A percentile compares a stretch with the other conserved stretches of the same genome.
phyloP scores from a whole-genome alignment of 2,329 filamentous ascomycete genomes.

The Metarhizium album region DNA sequence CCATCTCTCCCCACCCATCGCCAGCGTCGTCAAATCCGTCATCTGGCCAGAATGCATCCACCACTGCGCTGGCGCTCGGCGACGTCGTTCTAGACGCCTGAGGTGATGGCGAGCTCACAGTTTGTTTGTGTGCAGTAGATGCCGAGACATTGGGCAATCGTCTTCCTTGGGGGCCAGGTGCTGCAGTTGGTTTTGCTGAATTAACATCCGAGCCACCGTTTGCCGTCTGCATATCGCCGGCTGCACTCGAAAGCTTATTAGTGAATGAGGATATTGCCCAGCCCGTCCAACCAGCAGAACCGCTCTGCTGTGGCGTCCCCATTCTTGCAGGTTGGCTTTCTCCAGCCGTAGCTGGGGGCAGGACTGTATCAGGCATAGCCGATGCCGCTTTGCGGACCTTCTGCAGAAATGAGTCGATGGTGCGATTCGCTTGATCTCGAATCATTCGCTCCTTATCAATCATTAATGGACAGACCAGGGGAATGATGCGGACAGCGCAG shows the following conservation, averaged over 20 bases:
- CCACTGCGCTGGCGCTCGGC: constrained; percentile 30
- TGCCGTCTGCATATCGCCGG: constrained; percentile 68
- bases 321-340: constrained; percentile 56
- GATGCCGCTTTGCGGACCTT: constrained; percentile 70
- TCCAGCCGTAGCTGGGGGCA: constrained; percentile 53
- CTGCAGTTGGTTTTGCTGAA: constrained; percentile 29
- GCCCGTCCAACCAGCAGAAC: constrained; percentile 61
- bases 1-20: constrained; percentile 68
- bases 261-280: constrained; percentile 99
- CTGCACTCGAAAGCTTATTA: constrained; percentile 76
- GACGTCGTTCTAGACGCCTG: constrained; percentile 37
- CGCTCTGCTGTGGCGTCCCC: constrained; percentile 61
- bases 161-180: constrained; percentile 28
- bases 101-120: constrained; percentile 40
- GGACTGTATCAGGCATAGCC: constrained; percentile 67
- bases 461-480: constrained; percentile 70
- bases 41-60: constrained; percentile 43
- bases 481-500: constrained; percentile 72
- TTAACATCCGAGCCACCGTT: constrained; percentile 32
- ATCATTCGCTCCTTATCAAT: constrained; percentile 95
- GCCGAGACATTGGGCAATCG: constrained; percentile 37
- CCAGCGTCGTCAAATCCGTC: constrained; percentile 50
- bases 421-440: constrained; percentile 83
- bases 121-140: constrained; percentile 50
- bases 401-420: constrained; percentile 74